Evolutionary conservation across 495 filamentous ascomycete genomes (phyloP), one percentile per base, ranked within the genome.

Genomic region (Podospora pseudoanserina): DNA sequence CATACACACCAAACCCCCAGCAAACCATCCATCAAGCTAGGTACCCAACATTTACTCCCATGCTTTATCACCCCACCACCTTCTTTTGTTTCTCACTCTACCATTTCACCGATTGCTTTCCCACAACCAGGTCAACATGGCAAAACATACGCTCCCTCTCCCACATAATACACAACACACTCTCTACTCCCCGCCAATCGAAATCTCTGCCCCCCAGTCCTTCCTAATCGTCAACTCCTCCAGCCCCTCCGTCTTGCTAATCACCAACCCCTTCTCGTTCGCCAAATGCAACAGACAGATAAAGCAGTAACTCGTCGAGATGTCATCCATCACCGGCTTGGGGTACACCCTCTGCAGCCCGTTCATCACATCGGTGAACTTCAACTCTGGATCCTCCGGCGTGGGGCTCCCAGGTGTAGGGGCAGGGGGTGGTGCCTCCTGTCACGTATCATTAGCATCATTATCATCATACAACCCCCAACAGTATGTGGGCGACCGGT

Each of bases 301-400:
- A 80, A 99, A 99, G 74, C 96, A 97, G 76, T 89, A 99, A 62
- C 89, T 93, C 1, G 96, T 99, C 53, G 93, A 97, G 75, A 99
- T 99, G 79, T 99, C 96, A 53, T 88, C 88, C 85, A 99, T 90
- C 30, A 85, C 85, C 67, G 90, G 85, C 73, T 90, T 87, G 16
- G 92, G 89, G 74, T 99, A 99, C 1, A 96, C 93, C 2, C 81
- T 77, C 78, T 95, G 91, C 23, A 99, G 83, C 60, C 87, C 87
- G 76, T 96, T 95, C 87, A 99, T 96, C 66, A 98, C 87, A 4
- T 86, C 79, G 0, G 95, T 97, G 80, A 99, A 99, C 71, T 89
- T 92, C 71, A 97, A 80, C 5, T 78, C 75, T 6, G 77, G 71
- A 32, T 76, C 77, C 32, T 83, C 79, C 32, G 80, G 78, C 55